Evolutionary conservation across 192 early-diverging fungal species (phyloP), one percentile per base, ranked within the genome.

Genomic region (Dissophora ornata): DNA sequence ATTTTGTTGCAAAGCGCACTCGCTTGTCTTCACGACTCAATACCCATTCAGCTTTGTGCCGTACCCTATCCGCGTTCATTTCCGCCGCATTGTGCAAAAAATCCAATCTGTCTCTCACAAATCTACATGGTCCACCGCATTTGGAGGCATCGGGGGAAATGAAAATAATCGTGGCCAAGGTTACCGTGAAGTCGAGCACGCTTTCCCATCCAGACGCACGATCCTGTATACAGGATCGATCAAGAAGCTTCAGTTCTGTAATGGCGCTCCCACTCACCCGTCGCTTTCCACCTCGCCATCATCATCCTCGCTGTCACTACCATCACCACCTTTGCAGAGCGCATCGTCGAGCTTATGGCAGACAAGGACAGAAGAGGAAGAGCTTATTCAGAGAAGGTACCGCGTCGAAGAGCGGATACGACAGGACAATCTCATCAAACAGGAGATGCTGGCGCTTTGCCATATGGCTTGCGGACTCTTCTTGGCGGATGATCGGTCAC

Each of bases 381-480:
- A 40, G 18, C 38, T 67, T 30, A 45, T 67, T 1, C 64, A 57
- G 21, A 44, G 63, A 34, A 58, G 73, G 11, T 48, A 67, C 16
- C 51, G 52, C 29, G 40, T 77, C 30, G 73, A 77, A 47, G 73
- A 77, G 47, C 47, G 38, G n/a, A 41, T 50, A 5, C 51, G 64
- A 21, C 73, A 77, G 47, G 73, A 77, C 18, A 67, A 49, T 7
- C 34, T 42, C 6, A 25, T 29, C 42, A 77, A 67, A 22, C 73
- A 77, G 19, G 73, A 77, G 38, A 30, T 77, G 0, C 38, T 77
- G 11, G 50, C 57, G 11, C 65, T 77, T 6, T 77, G 73, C 29
- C 73, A 67, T 19, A 77, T 77, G 73, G 73, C 73, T 1, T 77
- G 73, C 29, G 73, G 73, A 1, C 58, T 77, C 26, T 77, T 77